Conservation (phyloP, 768 basidiomycete species). For the Chlorophyllum brunneum region DNA sequence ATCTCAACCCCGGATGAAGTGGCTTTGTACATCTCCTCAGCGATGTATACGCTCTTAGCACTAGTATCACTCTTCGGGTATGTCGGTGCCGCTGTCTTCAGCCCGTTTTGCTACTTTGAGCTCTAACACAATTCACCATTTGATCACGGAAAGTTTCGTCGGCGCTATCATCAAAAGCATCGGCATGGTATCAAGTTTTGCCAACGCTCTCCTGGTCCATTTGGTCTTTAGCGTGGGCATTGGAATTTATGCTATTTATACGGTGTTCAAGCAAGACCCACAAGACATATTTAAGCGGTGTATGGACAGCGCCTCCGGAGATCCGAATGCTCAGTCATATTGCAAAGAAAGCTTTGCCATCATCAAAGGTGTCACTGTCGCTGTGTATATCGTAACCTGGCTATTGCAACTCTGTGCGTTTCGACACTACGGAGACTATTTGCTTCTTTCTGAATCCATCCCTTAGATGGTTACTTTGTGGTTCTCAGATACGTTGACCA, state of each 20-base stretch:
- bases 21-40: slow-evolving; percentile 43
- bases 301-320: slow-evolving; percentile 23
- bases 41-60: slow-evolving; percentile 44
- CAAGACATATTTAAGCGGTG: slow-evolving; percentile 34
- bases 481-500: slow-evolving; percentile 51
- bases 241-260: slow-evolving; percentile 46
- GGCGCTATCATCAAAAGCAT: slow-evolving; percentile 40
- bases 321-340: slow-evolving; percentile 25
- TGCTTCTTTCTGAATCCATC: background rate
- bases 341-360: slow-evolving; percentile 41
- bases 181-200: slow-evolving; percentile 40
- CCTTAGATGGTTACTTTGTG: slow-evolving; percentile 47
- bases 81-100: background rate
- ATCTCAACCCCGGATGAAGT: slow-evolving; percentile 33
- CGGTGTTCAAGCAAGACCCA: slow-evolving; percentile 41
- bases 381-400: slow-evolving; percentile 47
- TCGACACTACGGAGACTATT: background rate
- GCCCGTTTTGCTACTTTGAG: background rate
- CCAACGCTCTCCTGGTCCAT: slow-evolving; percentile 38
- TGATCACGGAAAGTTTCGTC: slow-evolving; percentile 28
- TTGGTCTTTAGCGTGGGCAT: slow-evolving; percentile 43
- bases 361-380: slow-evolving; percentile 39
- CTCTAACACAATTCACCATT: no score
- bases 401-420: slow-evolving; percentile 51
- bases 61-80: slow-evolving; percentile 49